Evolutionary conservation across 2,329 filamentous ascomycete species (phyloP), one percentile per base, ranked within the genome.

Genomic region (Coniochaeta prunicola): DNA sequence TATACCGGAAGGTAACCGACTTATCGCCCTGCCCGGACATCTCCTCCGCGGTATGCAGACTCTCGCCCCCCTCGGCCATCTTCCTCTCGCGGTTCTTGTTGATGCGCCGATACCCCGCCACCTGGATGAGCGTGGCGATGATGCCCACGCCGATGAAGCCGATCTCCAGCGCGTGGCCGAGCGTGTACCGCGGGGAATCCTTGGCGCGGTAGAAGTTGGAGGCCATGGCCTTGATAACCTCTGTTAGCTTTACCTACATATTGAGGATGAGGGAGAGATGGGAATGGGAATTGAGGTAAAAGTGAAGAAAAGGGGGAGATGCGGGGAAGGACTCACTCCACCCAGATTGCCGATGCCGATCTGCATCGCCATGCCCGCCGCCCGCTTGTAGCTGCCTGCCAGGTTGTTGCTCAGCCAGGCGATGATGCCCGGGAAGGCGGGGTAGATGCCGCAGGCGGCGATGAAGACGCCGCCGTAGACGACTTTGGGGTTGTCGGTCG

Each of bases 341-440:
- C 77, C 80, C 2, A 83, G 69, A 58, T 87, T 88, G 0, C 85
- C 85, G 15, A 84, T 64, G 0, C 81, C 82, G 56, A 88, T 86
- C 45, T 86, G 83, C 13, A 88, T 72, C 0, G 84, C 86, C 80
- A 88, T 88, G 1, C 84, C 85, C 0, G 79, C 81, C 9, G 80
- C 80, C 5, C 85, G 77, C 71, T 96, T 96, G 70, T 79, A 80
- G 53, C 74, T 77, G 0, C 79, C 78, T 58, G 92, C 85, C 12
- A 89, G 79, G 61, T 96, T 96, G 70, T 94, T 96, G 34, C 83
- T 82, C 0, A 86, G 76, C 91, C 91, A 96, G 0, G 87, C 80
- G 56, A 96, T 88, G 0, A 88, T 88, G 57, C 92, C 92, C 0
- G 90, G 77, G 59, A 94, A 89, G 30, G 84, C 86, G 0, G 91